phyloP scores from a whole-genome alignment of 768 basidiomycete species.

The Trametes elegans region DNA sequence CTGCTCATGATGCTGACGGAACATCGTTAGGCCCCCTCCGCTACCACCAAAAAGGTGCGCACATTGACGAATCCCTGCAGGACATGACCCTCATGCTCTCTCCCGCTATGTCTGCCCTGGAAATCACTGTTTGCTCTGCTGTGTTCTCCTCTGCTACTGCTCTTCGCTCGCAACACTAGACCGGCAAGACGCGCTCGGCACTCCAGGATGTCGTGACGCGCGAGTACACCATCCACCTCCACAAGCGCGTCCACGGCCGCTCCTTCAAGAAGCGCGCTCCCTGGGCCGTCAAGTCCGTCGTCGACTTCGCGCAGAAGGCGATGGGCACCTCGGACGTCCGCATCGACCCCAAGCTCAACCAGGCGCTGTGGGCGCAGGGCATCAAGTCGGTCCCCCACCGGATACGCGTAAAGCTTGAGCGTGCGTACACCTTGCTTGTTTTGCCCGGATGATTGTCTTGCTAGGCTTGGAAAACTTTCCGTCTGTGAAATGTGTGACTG shows the following conservation, averaged over 20 bases:
- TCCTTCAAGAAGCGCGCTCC: constrained; percentile 99
- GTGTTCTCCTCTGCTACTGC: neutral
- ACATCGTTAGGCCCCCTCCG: constrained; percentile 42
- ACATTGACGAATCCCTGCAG: neutral
- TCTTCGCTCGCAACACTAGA: constrained; percentile 40
- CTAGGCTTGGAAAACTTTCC: no score
- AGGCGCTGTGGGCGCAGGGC: constrained; percentile 90
- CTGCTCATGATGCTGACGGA: constrained; percentile 10
- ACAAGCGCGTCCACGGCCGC: constrained; percentile 90
- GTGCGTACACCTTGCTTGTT: constrained; percentile 45
- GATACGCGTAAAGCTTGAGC: constrained; percentile 90
- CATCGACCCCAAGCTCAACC: constrained; percentile 94
- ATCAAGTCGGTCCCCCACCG: constrained; percentile 93
- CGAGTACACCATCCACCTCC: constrained; percentile 98
- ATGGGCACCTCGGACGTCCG: constrained; percentile 97
- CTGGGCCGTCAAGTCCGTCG: constrained; percentile 89
- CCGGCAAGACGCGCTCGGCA: constrained; percentile 91
- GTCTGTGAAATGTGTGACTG: no score
- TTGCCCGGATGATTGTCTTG: neutral
- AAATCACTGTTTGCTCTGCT: neutral
- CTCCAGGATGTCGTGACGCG: constrained; percentile 97
- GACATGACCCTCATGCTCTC: neutral
- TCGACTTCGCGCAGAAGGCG: constrained; percentile 86
- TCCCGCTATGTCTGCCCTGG: neutral
- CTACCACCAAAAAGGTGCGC: constrained; percentile 54